These are phyloP conservation scores for Trifolium fragiferum DNA, from an alignment of 306 rosid species.

Conservation along the genomic window DNA sequence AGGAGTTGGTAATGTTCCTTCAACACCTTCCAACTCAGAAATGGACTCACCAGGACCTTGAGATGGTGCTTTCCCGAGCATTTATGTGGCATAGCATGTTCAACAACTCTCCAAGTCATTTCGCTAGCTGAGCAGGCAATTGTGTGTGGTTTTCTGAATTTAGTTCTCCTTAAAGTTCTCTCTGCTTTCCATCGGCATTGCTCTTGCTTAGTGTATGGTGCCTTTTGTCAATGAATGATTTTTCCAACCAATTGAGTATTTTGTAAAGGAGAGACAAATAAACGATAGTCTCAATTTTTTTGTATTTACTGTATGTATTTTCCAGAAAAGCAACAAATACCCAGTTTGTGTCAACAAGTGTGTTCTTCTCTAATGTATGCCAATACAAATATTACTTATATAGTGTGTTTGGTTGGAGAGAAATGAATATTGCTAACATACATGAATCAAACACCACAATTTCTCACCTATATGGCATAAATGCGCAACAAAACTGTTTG, in stretches of 20 bases:
- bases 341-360: slow-evolving; percentile 5
- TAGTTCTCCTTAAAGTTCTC: not conserved
- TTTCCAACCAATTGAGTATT: slow-evolving; percentile 41
- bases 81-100: slow-evolving; percentile 99
- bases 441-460: not conserved
- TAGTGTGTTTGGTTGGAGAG: not conserved
- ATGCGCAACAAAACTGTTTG: not conserved
- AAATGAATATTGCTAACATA: not conserved
- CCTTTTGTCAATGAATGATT: slow-evolving; percentile 18
- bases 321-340: slow-evolving; percentile 25
- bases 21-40: slow-evolving; percentile 93
- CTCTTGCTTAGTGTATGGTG: slow-evolving; percentile 32
- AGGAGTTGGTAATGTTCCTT: slow-evolving; percentile 96
- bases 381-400: not conserved
- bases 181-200: slow-evolving; percentile 6
- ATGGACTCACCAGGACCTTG: slow-evolving; percentile 96
- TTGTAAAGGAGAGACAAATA: slow-evolving; percentile 44
- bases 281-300: slow-evolving; percentile 37
- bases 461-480: not conserved
- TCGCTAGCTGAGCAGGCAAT: slow-evolving; percentile 61
- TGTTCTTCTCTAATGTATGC: not conserved
- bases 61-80: slow-evolving; percentile 96
- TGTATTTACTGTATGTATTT: slow-evolving; percentile 33
- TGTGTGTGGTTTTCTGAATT: slow-evolving; percentile 39
- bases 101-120: slow-evolving; percentile 91